phyloP scores from a whole-genome alignment of 441 rosid genomes.

The Omphalea diandra region DNA sequence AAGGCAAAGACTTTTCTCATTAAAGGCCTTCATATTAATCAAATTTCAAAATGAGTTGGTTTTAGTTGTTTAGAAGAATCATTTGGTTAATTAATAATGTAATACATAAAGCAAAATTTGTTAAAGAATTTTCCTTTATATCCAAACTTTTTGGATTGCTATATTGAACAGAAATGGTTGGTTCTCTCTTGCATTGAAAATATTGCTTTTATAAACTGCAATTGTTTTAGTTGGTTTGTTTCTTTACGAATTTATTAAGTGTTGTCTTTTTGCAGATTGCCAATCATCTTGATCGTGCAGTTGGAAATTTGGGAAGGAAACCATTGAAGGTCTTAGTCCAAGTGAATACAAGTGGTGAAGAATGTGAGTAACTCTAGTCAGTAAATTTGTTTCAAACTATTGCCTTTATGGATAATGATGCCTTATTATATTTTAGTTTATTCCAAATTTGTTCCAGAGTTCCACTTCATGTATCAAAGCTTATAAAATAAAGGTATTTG shows the following conservation, averaged over 20 bases:
- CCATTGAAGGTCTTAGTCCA: conserved; percentile 84
- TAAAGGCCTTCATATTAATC: background rate
- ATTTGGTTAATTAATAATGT: background rate
- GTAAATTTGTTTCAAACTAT: no score
- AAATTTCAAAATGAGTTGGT: background rate
- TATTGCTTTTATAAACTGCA: background rate
- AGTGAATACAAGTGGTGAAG: conserved; percentile 99
- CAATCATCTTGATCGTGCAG: conserved; percentile 66
- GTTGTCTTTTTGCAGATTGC: conserved; percentile 62
- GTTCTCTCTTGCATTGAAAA: background rate
- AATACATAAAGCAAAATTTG: no score
- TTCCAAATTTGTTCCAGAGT: background rate
- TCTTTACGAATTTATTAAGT: background rate
- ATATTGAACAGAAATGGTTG: background rate
- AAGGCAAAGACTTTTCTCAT: conserved; percentile 49
- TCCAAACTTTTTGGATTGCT: background rate
- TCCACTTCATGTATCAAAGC: background rate
- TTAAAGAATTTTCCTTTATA: background rate
- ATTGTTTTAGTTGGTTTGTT: conserved; percentile 8
- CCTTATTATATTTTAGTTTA: no score
- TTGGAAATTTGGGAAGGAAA: conserved; percentile 67
- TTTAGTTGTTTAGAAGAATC: background rate
- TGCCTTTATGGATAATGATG: no score
- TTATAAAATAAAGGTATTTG: background rate
- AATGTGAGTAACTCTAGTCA: conserved; percentile 53